Evolutionary conservation across 495 filamentous ascomycete species (phyloP).

Genomic region (Apiosordaria backusii): DNA sequence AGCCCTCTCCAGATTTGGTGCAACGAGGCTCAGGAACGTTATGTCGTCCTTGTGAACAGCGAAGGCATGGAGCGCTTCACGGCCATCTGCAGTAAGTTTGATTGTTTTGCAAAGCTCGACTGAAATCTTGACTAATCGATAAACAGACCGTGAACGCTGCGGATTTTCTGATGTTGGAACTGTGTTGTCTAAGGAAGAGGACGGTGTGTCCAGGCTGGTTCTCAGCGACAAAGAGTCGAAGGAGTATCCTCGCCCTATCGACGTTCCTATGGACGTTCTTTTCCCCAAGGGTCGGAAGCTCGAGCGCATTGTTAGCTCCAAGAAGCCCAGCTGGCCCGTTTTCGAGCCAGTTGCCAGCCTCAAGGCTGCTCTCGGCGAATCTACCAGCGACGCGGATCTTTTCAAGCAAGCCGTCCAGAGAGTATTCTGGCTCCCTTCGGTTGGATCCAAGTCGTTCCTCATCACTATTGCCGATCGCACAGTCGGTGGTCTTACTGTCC

Average conservation of each 20-base stretch:
- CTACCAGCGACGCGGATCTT: constrained; percentile 57
- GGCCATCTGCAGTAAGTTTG: constrained; percentile 62
- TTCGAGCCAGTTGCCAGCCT: constrained; percentile 62
- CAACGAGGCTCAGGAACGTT: constrained; percentile 93
- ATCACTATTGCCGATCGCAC: constrained; percentile 94
- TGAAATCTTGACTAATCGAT: constrained; percentile 7
- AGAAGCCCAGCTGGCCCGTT: constrained; percentile 60
- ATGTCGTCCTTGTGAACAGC: constrained; percentile 78
- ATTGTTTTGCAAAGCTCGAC: neutral
- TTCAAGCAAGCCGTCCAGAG: constrained; percentile 71
- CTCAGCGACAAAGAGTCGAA: constrained; percentile 77
- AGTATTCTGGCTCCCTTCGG: constrained; percentile 79
- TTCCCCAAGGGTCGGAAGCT: constrained; percentile 91
- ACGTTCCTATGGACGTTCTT: constrained; percentile 84
- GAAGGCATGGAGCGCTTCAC: constrained; percentile 79
- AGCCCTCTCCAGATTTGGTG: constrained; percentile 97
- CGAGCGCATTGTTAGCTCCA: constrained; percentile 71
- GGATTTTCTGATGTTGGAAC: constrained; percentile 90
- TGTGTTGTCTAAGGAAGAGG: constrained; percentile 60
- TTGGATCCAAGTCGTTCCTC: constrained; percentile 93
- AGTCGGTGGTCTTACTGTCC: constrained; percentile 81
- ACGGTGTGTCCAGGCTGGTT: constrained; percentile 65
- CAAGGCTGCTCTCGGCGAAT: constrained; percentile 46
- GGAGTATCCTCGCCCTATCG: constrained; percentile 75
- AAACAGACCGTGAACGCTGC: constrained; percentile 70